Conservation (phyloP, 306 rosid species). For the Prunus armeniaca region DNA sequence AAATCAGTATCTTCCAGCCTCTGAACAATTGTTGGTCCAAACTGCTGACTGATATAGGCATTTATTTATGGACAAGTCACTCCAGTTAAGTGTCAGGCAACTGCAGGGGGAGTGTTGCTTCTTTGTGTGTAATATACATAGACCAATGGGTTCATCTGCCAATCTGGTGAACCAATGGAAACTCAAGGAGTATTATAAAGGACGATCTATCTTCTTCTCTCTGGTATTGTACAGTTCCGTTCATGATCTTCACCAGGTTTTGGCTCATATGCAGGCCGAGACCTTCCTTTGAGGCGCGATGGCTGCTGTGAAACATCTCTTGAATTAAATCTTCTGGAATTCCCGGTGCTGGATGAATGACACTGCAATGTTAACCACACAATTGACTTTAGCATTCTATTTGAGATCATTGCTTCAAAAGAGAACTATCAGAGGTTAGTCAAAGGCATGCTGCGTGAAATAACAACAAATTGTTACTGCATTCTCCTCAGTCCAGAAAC, state of each 20-base stretch:
- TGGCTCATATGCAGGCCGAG: slow-evolving; percentile 35
- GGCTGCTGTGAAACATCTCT: slow-evolving; percentile 36
- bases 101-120: not conserved
- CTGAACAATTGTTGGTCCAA: not conserved
- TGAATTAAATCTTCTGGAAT: slow-evolving; percentile 34
- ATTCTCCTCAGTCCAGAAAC: too few relatives aligned
- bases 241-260: slow-evolving; percentile 44
- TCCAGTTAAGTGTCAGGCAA: not conserved
- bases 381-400: not conserved
- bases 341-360: slow-evolving; percentile 40
- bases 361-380: slow-evolving; percentile 24
- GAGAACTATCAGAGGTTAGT: too few relatives aligned
- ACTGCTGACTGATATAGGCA: not conserved
- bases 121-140: not conserved
- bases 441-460: too few relatives aligned
- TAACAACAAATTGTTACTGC: too few relatives aligned
- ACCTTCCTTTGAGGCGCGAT: slow-evolving; percentile 34
- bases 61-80: not conserved
- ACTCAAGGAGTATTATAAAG: slow-evolving; percentile 32
- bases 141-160: not conserved
- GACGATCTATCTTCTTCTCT: slow-evolving; percentile 38
- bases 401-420: not conserved
- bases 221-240: slow-evolving; percentile 42
- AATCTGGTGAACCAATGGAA: slow-evolving; percentile 26
- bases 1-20: slow-evolving; percentile 3